A percentile compares a stretch with the other conserved stretches of the same genome.
Conservation (phyloP, 352 stramenopile species). For the Pilasporangium apinafurcum region DNA sequence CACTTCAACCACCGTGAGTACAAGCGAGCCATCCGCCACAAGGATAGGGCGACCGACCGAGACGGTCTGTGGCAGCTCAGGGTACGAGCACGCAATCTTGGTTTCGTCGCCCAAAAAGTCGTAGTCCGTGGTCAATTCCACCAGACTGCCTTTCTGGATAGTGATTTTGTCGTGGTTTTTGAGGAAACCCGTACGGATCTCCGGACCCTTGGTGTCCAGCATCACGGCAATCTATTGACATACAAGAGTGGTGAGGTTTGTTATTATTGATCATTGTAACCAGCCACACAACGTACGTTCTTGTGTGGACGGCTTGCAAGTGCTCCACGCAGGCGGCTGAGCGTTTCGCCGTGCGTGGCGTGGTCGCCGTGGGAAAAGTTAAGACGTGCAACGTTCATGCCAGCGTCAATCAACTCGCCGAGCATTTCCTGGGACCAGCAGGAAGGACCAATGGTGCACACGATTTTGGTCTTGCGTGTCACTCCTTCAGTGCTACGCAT, state of each 20-base stretch:
- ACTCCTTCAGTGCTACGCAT: constrained; percentile 36
- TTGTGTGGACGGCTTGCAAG: constrained; percentile 62
- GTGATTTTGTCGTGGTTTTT: constrained; percentile 48
- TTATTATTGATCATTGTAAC: too few species aligned
- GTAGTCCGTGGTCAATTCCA: constrained; percentile 61
- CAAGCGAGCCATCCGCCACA: constrained; percentile 92
- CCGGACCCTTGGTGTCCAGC: constrained; percentile 95
- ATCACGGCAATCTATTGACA: constrained; percentile 76
- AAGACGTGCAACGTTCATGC: constrained; percentile 97
- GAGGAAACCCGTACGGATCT: constrained; percentile 93
- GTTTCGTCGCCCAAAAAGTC: constrained; percentile 76
- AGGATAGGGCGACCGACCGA: constrained; percentile 89
- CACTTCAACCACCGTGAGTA: constrained; percentile 87
- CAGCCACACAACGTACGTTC: constrained; percentile 37
- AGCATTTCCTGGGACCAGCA: constrained; percentile 94
- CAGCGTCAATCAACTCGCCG: constrained; percentile 80
- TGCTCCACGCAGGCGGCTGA: constrained; percentile 57
- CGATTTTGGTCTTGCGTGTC: constrained; percentile 88
- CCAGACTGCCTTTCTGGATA: constrained; percentile 50
- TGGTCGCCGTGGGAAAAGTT: constrained; percentile 99
- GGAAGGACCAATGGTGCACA: constrained; percentile 86
- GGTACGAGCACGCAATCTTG: constrained; percentile 93
- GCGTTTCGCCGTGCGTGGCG: constrained; percentile 69
- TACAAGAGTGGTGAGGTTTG: too few species aligned
- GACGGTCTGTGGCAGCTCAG: constrained; percentile 88